Evolutionary conservation across 768 basidiomycete genomes (phyloP), one percentile per base, ranked within the genome.

Genomic region (Dendrothele bispora): DNA sequence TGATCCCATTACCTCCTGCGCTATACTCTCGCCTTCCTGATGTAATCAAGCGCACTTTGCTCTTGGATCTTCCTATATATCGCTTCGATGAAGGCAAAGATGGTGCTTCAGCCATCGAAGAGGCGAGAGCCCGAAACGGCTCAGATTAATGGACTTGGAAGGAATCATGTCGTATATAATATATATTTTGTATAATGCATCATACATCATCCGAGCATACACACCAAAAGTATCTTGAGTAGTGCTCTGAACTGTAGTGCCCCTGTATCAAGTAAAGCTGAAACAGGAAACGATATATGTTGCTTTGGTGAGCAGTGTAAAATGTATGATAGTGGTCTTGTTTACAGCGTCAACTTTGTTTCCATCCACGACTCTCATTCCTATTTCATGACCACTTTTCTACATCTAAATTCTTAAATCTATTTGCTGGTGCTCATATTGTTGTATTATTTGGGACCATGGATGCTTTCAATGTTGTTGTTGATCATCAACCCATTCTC

Each of bases 21-120:
- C 5, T 86, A 2, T 87, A 87, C 56, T 61, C 62, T 17, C 70
- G 61, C 4, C 52, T 87, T 4, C 85, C 86, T 2, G 46, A 42
- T 1, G 61, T 71, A 44, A 12, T 86, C 43, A 87, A 87, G 64
- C 60, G 61, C 50, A 79, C 77, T 2, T 6, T 86, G 8, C 57
- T 87, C 48, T 55, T 87, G 24, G 85, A 88, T 54, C 79, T 83
- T 44, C 75, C 82, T 7, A 71, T 86, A 53, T 88, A 79, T 61
- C 65, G 66, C 32, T 84, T 84, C 58, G 64, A 82, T 49, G 80
- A 79, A 54, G 60, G 61, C 11, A 74, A 58, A 51, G 80, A 82
- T 54, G 77, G 79, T 7, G 58, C 61, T 29, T 56, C 57, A 24
- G 79, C 74, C 5, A 44, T 77, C 11, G 69, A 75, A 46, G 65